A percentile compares a stretch with the other conserved stretches of the same genome.
Conservation (phyloP, 2,329 filamentous ascomycete species). For the Scedosporium boydii region DNA sequence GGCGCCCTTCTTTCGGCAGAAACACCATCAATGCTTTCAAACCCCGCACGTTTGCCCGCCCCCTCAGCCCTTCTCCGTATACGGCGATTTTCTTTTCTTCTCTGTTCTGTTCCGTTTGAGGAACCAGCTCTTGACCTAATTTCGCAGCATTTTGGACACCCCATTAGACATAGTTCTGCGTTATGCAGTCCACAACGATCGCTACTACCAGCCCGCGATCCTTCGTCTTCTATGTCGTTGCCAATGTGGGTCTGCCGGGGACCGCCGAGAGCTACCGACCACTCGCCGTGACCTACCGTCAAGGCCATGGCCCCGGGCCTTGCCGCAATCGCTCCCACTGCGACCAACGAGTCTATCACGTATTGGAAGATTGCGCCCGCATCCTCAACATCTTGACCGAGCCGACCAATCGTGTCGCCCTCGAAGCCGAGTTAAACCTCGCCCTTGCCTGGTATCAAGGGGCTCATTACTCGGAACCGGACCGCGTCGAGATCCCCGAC, state of each 20-base stretch:
- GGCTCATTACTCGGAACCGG: no score
- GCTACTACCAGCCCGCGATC: background rate
- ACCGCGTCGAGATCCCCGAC: background rate
- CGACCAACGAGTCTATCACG: background rate
- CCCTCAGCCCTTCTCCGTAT: no score
- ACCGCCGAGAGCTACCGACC: background rate
- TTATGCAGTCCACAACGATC: background rate
- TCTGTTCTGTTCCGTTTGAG: no score
- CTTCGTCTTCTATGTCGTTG: slow-evolving; percentile 6
- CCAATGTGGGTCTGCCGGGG: background rate
- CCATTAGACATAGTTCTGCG: background rate
- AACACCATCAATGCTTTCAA: no score
- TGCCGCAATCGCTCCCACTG: background rate
- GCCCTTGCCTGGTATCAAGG: background rate
- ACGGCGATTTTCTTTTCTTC: background rate
- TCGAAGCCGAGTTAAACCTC: slow-evolving; percentile 5
- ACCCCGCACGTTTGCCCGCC: no score
- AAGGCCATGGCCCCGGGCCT: slow-evolving; percentile 1
- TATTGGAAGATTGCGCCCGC: background rate
- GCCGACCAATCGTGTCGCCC: slow-evolving; percentile 1
- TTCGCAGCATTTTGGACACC: no score
- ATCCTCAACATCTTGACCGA: background rate
- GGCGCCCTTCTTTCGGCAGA: no score
- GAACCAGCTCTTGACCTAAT: no score
- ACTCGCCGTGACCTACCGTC: slow-evolving; percentile 7